phyloP scores from a whole-genome alignment of 371 early-diverging fungal genomes.

The Actinomortierella wolfii region DNA sequence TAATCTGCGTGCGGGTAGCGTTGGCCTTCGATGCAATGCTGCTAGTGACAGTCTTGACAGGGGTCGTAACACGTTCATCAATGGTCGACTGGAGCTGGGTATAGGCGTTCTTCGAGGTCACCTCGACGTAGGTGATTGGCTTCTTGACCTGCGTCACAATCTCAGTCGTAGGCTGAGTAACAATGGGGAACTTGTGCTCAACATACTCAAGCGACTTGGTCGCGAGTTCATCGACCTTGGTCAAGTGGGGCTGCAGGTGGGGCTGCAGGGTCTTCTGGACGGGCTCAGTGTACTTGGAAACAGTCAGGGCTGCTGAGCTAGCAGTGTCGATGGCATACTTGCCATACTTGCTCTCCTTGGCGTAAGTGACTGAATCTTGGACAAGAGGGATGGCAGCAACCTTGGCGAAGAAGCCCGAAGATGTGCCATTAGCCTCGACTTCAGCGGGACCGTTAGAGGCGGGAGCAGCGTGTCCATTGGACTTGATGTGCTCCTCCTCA shows the following conservation, averaged over 20 bases:
- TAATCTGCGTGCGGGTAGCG: conserved; percentile 22
- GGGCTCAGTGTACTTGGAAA: conserved; percentile 51
- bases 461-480: conserved; percentile 20
- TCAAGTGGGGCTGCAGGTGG: conserved; percentile 49
- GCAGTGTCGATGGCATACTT: conserved; percentile 57
- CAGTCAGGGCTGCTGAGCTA: conserved; percentile 50
- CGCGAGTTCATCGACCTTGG: conserved; percentile 62
- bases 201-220: conserved; percentile 66
- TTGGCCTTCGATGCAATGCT: conserved; percentile 31
- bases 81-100: conserved; percentile 42
- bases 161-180: conserved; percentile 62
- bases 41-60: conserved; percentile 38
- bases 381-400: conserved; percentile 66
- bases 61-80: conserved; percentile 38
- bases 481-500: conserved; percentile 34
- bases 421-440: conserved; percentile 2
- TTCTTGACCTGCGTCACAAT: conserved; percentile 57
- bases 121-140: conserved; percentile 49
- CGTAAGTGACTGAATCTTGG: conserved; percentile 59
- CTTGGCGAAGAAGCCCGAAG: conserved; percentile 48
- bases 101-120: conserved; percentile 45
- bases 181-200: conserved; percentile 63
- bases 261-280: conserved; percentile 57
- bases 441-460: conserved; percentile 9
- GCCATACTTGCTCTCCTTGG: conserved; percentile 58